Base-by-base conservation (phyloP, 139 green algal species). In the Marvania coccoides region DNA sequence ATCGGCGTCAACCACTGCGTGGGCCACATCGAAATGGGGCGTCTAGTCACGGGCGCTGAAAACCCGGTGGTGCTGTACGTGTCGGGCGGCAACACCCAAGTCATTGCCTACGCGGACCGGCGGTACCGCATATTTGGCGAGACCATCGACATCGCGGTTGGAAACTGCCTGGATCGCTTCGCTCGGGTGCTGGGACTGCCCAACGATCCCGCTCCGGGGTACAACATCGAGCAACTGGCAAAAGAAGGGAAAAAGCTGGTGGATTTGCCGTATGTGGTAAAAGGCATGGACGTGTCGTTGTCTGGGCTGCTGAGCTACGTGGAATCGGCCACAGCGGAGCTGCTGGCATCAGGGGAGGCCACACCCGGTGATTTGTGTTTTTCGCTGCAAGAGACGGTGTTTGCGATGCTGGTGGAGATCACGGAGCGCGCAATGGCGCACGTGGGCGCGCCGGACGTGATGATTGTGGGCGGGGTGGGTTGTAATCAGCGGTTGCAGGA, bases 201-300 rank as follows among this genome's bases (percentile, higher is more conserved):
- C 19, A 93, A 93, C 69, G 83, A 93, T 58, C 87, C 87, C 5
- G 67, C 75, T 12, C 81, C 89, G 12, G 91, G 91, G 3, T 96
- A 96, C 74, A 96, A 97, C 85, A 96, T 97, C 47, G 91, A 97
- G 79, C 90, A 96, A 75, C 61, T 91, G 39, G 90, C 90, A n/a
- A 95, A 95, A 67, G 47, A 88, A 46, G 74, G 81, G 30, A 79
- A 13, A 10, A 76, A 80, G 46, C 85, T 90, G 24, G 53, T 97
- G 8, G 84, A 94, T 66, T 65, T 96, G 61, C 91, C 91, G 1
- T 97, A 97, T 64, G 75, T 80, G 7, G 89, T 96, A 15, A 97
- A 97, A 68, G 91, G 91, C 51, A 97, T 97, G 91, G 91, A 97
- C 66, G 87, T 96, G 19, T 96, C 90, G 5, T 89, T 97, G 57